Percentiles rank a stretch among this genome's conserved stretches.
These are phyloP conservation scores for Sanghuangporus weigelae DNA, from an alignment of 1,284 basidiomycete genomes.

Conservation along the genomic window DNA sequence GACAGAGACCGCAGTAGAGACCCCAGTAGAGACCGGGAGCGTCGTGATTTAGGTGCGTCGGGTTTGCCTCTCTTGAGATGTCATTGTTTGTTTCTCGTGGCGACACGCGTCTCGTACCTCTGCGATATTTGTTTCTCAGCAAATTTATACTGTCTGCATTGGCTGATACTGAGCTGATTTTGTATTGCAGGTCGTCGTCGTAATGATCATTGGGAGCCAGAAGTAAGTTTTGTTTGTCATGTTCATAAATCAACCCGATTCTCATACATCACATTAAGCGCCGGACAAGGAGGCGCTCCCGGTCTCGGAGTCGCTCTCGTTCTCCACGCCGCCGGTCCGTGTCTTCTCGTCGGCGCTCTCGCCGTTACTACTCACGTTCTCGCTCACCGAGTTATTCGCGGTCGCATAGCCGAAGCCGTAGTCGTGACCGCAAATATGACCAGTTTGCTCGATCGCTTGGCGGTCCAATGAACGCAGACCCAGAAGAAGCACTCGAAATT, in stretches of 20 bases:
- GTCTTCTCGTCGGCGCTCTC: slow-evolving; percentile 57
- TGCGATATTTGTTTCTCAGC: background rate
- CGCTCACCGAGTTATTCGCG: slow-evolving; percentile 45
- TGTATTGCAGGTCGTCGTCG: slow-evolving; percentile 34
- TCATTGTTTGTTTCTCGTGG: slow-evolving; percentile 5
- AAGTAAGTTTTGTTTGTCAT: slow-evolving; percentile 38
- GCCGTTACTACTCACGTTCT: slow-evolving; percentile 43
- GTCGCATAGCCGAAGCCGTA: slow-evolving; percentile 56
- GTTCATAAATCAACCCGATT: slow-evolving; percentile 2
- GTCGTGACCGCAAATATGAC: slow-evolving; percentile 59
- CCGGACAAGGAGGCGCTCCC: slow-evolving; percentile 39
- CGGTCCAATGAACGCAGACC: slow-evolving; percentile 86
- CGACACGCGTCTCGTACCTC: slow-evolving; percentile 3
- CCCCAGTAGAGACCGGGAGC: slow-evolving; percentile 32
- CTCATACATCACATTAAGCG: slow-evolving; percentile 34
- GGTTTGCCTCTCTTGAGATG: slow-evolving; percentile 1
- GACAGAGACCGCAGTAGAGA: slow-evolving; percentile 49
- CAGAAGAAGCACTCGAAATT: slow-evolving; percentile 86
- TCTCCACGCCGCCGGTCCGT: slow-evolving; percentile 48
- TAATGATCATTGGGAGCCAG: slow-evolving; percentile 74
- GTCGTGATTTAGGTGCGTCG: slow-evolving; percentile 52
- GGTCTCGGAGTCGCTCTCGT: slow-evolving; percentile 60
- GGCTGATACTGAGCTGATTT: background rate
- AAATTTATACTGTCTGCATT: background rate
- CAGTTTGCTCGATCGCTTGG: slow-evolving; percentile 75